Base-by-base conservation (phyloP, 176 grass and related monocot genomes). In the Urochloa ruziziensis region DNA sequence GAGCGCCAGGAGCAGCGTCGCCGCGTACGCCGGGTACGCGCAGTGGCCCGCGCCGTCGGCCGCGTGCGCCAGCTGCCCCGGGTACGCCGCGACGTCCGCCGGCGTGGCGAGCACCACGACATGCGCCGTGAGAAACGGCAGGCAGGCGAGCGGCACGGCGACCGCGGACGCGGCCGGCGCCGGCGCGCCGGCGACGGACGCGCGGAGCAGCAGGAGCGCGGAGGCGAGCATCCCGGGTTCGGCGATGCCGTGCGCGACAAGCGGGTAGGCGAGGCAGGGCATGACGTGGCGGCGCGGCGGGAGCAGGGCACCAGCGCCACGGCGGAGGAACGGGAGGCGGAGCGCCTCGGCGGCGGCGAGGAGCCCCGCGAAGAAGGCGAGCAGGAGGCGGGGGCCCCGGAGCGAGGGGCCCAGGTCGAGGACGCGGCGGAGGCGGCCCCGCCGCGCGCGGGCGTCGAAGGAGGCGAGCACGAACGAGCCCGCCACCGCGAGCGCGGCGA, bases 1-100 rank as follows among this genome's bases (percentile, higher is more conserved):
- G 27, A 90, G 78, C 0, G 46, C 78, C 3, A 85, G 64, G 43
- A 90, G 71, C 71, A 90, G 71, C 56, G 75, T 14, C 54, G 83
- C 82, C 1, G 82, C 88, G 63, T 81, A 77, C 34, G 72, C 62
- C 43, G 88, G 88, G 54, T 86, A 86, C n/a, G 88, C 48, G 72
- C 88, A 90, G 42, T 74, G 77, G 27, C 18, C 77, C 11, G 16
- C 69, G 62, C 25, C 21, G 70, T 63, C 81, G 12, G 72, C 32
- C 11, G 77, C 67, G 47, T 75, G 23, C 17, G 43, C 47, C 23
- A 65, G 75, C 28, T 84, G 48, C 17, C 71, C 77, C 2, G 74
- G 77, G 60, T 74, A 80, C 5, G 52, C 70, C 10, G n/a, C 19
- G 70, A 75, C 24, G 40, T 2, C 14, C 3, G 51, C 21, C 29